A percentile compares a stretch with the other conserved stretches of the same genome.
Conservation (phyloP, 140 eudicot species). For the Oenanthe javanica region DNA sequence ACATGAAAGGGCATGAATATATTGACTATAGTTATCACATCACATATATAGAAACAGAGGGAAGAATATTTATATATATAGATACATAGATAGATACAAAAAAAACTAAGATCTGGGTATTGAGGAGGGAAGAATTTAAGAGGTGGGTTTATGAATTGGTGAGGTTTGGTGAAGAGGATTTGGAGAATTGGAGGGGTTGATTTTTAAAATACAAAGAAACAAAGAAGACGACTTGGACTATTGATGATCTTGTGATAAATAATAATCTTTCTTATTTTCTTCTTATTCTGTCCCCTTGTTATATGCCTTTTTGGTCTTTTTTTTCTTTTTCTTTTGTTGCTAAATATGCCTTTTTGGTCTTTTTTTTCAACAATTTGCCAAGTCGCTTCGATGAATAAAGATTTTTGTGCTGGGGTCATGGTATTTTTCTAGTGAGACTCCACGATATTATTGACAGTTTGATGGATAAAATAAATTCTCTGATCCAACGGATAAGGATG, state of each 20-base stretch:
- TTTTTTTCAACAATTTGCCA: neutral
- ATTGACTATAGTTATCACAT: neutral
- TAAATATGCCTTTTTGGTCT: conserved; percentile 13
- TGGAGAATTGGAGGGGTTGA: conserved; percentile 42
- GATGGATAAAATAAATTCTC: neutral
- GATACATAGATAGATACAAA: neutral
- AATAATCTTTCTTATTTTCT: conserved; percentile 10
- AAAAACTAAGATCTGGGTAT: conserved; percentile 28
- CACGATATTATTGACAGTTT: neutral
- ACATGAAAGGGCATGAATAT: neutral
- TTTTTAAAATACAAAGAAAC: conserved; percentile 20
- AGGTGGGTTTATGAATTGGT: conserved; percentile 37
- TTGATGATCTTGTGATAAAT: conserved; percentile 14
- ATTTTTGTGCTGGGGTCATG: conserved; percentile 11
- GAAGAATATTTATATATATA: conserved; percentile 6
- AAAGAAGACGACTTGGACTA: conserved; percentile 20
- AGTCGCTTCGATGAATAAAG: neutral
- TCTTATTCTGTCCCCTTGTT: conserved; percentile 5
- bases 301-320: conserved; percentile 15
- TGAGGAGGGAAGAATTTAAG: conserved; percentile 22
- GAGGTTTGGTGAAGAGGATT: conserved; percentile 32
- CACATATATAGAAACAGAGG: conserved; percentile 12
- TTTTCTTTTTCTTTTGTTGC: neutral
- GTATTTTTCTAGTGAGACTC: neutral
- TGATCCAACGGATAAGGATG: conserved; percentile 10